Percentiles rank a stretch among this genome's conserved stretches.
Conservation (phyloP, 768 basidiomycete species). For the Mycena alexandri region DNA sequence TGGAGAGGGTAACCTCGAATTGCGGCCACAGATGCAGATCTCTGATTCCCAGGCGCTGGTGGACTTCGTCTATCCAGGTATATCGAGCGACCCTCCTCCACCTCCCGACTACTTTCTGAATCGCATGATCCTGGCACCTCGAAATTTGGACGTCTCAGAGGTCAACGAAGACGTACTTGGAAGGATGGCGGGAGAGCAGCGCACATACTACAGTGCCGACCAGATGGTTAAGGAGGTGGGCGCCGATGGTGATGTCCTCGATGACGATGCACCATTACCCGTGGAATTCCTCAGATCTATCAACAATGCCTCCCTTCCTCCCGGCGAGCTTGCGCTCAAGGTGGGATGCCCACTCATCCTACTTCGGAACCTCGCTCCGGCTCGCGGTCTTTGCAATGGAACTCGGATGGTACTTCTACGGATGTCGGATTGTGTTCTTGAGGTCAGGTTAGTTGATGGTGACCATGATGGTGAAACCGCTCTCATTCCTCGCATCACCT, state of each 20-base stretch:
- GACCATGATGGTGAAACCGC: constrained; percentile 49
- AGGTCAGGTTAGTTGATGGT: constrained; percentile 52
- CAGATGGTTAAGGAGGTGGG: constrained; percentile 1
- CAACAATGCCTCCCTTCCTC: constrained; percentile 2
- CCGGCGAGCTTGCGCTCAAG: constrained; percentile 43
- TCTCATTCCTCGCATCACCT: constrained; percentile 53
- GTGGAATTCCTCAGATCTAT: constrained; percentile 6
- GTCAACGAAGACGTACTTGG: constrained; percentile 39
- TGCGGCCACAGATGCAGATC: constrained; percentile 47
- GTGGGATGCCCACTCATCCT: constrained; percentile 49
- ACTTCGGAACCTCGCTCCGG: constrained; percentile 46
- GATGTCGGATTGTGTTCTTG: constrained; percentile 41
- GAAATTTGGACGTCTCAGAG: constrained; percentile 47
- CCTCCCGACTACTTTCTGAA: constrained; percentile 45
- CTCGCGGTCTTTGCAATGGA: constrained; percentile 48
- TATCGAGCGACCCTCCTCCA: constrained; percentile 17
- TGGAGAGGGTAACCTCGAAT: constrained; percentile 37
- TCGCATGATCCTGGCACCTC: constrained; percentile 46
- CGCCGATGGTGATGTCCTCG: neutral
- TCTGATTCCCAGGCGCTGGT: constrained; percentile 41
- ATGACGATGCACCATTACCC: constrained; percentile 48
- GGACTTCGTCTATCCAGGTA: constrained; percentile 42
- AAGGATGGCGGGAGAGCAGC: constrained; percentile 25
- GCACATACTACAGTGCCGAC: constrained; percentile 21
- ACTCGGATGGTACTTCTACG: constrained; percentile 41